phyloP scores from a whole-genome alignment of 2,329 filamentous ascomycete species.

The Colletotrichum lentis region DNA sequence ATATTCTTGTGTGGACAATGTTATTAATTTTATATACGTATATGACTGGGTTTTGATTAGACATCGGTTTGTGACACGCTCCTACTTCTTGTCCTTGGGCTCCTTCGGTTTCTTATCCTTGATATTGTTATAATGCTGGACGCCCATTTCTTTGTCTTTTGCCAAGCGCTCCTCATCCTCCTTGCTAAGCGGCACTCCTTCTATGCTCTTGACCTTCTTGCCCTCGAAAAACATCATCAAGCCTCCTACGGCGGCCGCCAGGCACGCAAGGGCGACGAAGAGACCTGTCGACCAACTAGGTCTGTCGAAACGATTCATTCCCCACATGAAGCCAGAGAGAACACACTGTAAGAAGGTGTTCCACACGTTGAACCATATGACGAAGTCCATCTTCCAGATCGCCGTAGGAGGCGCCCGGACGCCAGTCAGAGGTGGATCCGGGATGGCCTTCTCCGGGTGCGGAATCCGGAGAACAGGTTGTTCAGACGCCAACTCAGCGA shows the following conservation, averaged over 20 bases:
- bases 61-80: slow-evolving; percentile 39
- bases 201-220: slow-evolving; percentile 73
- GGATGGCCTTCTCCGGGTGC: slow-evolving; percentile 68
- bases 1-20: not conserved
- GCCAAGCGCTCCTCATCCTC: slow-evolving; percentile 61
- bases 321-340: slow-evolving; percentile 85
- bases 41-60: not conserved
- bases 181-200: slow-evolving; percentile 72
- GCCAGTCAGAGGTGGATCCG: slow-evolving; percentile 75
- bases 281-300: slow-evolving; percentile 82
- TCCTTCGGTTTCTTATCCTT: slow-evolving; percentile 60
- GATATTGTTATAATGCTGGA: slow-evolving; percentile 67
- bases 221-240: slow-evolving; percentile 76
- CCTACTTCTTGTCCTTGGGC: slow-evolving; percentile 54
- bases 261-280: slow-evolving; percentile 78
- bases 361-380: slow-evolving; percentile 79
- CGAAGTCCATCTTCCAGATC: slow-evolving; percentile 80
- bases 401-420: slow-evolving; percentile 71
- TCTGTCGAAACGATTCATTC: slow-evolving; percentile 74
- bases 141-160: slow-evolving; percentile 62
- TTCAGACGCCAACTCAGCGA: slow-evolving; percentile 52
- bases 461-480: slow-evolving; percentile 62
- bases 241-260: slow-evolving; percentile 73
- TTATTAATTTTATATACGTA: not conserved
- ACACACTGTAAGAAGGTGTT: slow-evolving; percentile 82